Base-by-base conservation (phyloP, 768 basidiomycete species). In the Mycena belliarum region DNA sequence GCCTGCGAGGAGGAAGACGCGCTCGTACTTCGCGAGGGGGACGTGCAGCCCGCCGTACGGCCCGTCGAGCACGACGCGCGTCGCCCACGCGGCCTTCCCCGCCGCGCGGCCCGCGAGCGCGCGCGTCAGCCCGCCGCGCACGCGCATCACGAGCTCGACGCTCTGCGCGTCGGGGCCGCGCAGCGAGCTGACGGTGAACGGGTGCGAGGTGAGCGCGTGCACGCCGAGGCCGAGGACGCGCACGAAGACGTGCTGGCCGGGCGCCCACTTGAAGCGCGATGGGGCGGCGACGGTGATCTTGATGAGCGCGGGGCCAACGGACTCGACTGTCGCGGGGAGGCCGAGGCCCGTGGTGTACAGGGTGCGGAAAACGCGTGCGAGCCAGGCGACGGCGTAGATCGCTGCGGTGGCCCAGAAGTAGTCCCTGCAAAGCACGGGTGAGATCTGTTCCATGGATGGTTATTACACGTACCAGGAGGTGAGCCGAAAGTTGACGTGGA, bases 341-440 rank as follows among this genome's bases (percentile, higher is more conserved):
- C 63, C 55, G 33, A 68, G 21, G 26, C 67, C 58, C 28, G 68
- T 68, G 59, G 52, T 59, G 52, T 57, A 64, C 28, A 69, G 57
- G n/a, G 67, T 70, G 48, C 68, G 69, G 21, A 53, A 51, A 57
- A 67, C 50, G 51, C 71, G 69, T 18, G 58, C 42, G 43, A 72
- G 61, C 67, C 68, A 71, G 23, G 69, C 60, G 43, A 64, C 29
- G 32, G 52, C 64, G 63, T 72, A 70, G 49, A 74, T 58, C 12
- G 63, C 71, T 18, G 62, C 63, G 20, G 69, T 63, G 0, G 72
- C 73, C 63, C 65, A 69, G 60, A 73, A 69, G 65, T 73, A 74
- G 52, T 70, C 64, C 72, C 69, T 69, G 32, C 16, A 20, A 7
- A 24, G n/a, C 23, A 2, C 10, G 37, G 14, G 12, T 32, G 47